These are phyloP conservation scores for Cyberlindnera maritima DNA, from an alignment of 805 yeast species.

Conservation along the genomic window DNA sequence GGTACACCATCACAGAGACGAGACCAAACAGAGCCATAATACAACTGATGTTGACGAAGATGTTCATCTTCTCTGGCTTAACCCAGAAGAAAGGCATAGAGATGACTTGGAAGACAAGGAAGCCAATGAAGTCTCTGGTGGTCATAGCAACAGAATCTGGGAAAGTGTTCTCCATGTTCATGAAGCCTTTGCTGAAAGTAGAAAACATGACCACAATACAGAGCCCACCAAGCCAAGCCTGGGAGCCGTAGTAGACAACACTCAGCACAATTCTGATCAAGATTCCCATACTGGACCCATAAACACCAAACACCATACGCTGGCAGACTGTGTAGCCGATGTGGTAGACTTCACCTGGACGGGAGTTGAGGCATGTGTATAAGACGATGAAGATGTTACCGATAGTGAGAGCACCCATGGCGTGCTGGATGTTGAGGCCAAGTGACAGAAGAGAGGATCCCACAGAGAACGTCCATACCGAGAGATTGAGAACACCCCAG, in stretches of 20 bases:
- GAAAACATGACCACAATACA: slow-evolving; percentile 37
- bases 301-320: slow-evolving; percentile 38
- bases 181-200: slow-evolving; percentile 34
- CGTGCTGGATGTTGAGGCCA: slow-evolving; percentile 37
- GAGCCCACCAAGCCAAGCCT: slow-evolving; percentile 43
- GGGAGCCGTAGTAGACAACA: slow-evolving; percentile 41
- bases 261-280: slow-evolving; percentile 38
- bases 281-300: slow-evolving; percentile 40
- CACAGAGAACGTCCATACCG: slow-evolving; percentile 36
- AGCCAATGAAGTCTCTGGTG: slow-evolving; percentile 41
- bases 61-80: slow-evolving; percentile 43
- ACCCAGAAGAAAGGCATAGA: slow-evolving; percentile 38
- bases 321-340: slow-evolving; percentile 38
- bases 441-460: slow-evolving; percentile 37
- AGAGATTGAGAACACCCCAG: slow-evolving; percentile 35
- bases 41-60: slow-evolving; percentile 35
- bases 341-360: slow-evolving; percentile 40
- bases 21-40: slow-evolving; percentile 37
- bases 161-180: slow-evolving; percentile 37
- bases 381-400: slow-evolving; percentile 37
- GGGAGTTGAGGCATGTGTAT: slow-evolving; percentile 36
- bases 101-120: slow-evolving; percentile 43
- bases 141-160: slow-evolving; percentile 38
- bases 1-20: slow-evolving; percentile 38
- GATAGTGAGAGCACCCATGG: slow-evolving; percentile 40